These are phyloP conservation scores for Tilletiaria anomala DNA, from an alignment of 1,284 basidiomycete species.

Conservation along the genomic window DNA sequence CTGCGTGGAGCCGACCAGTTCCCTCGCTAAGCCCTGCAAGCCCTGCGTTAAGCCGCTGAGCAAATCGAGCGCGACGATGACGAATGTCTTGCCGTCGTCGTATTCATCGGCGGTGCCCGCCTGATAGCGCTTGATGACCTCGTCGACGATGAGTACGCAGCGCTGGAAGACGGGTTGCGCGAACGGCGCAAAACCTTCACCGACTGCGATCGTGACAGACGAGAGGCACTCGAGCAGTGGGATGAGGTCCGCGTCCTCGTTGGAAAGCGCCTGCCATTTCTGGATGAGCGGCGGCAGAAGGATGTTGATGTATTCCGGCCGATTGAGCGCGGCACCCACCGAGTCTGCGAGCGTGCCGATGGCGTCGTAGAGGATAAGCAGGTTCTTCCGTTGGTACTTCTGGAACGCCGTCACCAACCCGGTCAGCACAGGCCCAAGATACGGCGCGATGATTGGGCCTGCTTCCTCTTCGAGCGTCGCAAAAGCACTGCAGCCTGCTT, in stretches of 20 bases:
- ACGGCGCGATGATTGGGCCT: conserved; percentile 66
- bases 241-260: conserved; percentile 83
- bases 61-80: conserved; percentile 90
- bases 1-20: conserved; percentile 24
- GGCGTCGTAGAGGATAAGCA: conserved; percentile 95
- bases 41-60: conserved; percentile 92
- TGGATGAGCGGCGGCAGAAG: conserved; percentile 87
- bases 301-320: conserved; percentile 75
- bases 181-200: conserved; percentile 74
- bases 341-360: conserved; percentile 94
- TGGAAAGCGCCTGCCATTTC: conserved; percentile 74
- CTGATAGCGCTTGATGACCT: conserved; percentile 55
- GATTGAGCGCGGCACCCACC: conserved; percentile 73
- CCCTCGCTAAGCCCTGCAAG: conserved; percentile 51
- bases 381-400: conserved; percentile 98
- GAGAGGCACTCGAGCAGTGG: conserved; percentile 83
- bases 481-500: conserved; percentile 96
- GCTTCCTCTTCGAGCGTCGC: conserved; percentile 98
- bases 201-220: conserved; percentile 91
- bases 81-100: conserved; percentile 36
- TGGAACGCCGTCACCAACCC: conserved; percentile 92
- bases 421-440: conserved; percentile 82
- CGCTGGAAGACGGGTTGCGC: conserved; percentile 84
- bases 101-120: conserved; percentile 10
- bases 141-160: conserved; percentile 72